Base-by-base conservation (phyloP, 345 rosid species). In the Corymbia maculata region DNA sequence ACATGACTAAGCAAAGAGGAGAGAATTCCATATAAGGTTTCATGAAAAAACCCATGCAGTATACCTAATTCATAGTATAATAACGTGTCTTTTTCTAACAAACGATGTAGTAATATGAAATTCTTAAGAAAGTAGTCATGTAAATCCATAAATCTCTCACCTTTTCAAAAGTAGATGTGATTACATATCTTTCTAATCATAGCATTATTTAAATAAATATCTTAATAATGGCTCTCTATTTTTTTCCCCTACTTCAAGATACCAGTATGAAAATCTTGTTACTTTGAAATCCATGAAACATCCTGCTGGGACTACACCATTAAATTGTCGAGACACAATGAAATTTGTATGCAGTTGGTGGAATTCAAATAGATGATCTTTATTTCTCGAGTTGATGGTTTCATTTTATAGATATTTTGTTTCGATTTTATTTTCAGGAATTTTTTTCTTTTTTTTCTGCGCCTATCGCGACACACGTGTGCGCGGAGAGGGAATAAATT, bases 211-310 rank as follows among this genome's bases (percentile, higher is more conserved):
- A 7, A 2, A 64, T 13, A 64, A 3, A n/a, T 64, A 64, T 70
- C 7, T 17, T 16, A 30, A 8, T 16, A 30, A 8, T 30, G 44
- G 44, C 3, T 68, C 45, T 1, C 30, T 30, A 36, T 32, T 28
- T 14, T 14, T 7, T 0, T 1, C 24, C 15, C 11, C 16, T 0
- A 32, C 32, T 68, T 68, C 11, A 68, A 32, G 9, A 6, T 68
- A 2, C 19, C 0, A 6, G 0, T 70, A 0, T 16, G 0, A 4
- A 68, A 3, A 68, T 16, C 0, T 13, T 0, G 0, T 36, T 6
- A 64, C 7, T 2, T n/a, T 6, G 2, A 64, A 64, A 64, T n/a
- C 0, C 19, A n/a, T 3, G 3, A 64, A 3, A 28, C 36, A 2
- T 28, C 16, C 6, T 6, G 16, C 3, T 4, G 6, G 2, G 8